Evolutionary conservation across 2,329 filamentous ascomycete species (phyloP), one percentile per base, ranked within the genome.

Genomic region (Pestalotiopsis sp.): DNA sequence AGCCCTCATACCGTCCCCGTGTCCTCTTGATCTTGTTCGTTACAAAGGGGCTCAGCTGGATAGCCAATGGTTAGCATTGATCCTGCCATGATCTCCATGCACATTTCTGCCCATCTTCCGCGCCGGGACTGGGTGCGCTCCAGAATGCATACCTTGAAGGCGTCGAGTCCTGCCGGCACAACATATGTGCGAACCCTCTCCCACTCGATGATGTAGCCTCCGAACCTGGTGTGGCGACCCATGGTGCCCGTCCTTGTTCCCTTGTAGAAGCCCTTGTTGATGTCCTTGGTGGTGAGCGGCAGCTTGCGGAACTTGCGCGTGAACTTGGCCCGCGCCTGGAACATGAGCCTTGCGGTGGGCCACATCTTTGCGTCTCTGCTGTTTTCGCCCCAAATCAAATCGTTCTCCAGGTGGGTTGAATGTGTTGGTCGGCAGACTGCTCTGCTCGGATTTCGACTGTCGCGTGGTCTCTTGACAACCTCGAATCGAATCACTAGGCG

Each of bases 231-330:
- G 83, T 97, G 94, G 14, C 85, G 83, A 80, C 96, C 96, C 90
- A 97, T 94, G 57, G 92, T 90, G 1, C 96, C 96, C 0, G 94
- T 92, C 61, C 95, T 88, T 76, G 92, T 98, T 79, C 96, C 96
- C 87, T 98, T 98, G 90, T 99, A 99, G 89, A 91, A 99, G 74
- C 95, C 95, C 78, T 94, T 94, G 80, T 92, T 93, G 79, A 95
- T 91, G 82, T 96, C 91, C 84, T 99, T 99, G 74, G 95, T 97
- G 13, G 94, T 98, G 77, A 99, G 89, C 66, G 88, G 87, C 69
- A 95, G 85, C 78, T 95, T 94, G 81, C 91, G 89, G 76, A 94
- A 88, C 69, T 89, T 87, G 79, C 90, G 84, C 75, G 87, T 86
- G 76, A 97, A 64, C 38, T 36, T 64, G 17, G 20, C 4, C 38